phyloP scores from a whole-genome alignment of 1,284 basidiomycete species.

The Naganishia sp. region DNA sequence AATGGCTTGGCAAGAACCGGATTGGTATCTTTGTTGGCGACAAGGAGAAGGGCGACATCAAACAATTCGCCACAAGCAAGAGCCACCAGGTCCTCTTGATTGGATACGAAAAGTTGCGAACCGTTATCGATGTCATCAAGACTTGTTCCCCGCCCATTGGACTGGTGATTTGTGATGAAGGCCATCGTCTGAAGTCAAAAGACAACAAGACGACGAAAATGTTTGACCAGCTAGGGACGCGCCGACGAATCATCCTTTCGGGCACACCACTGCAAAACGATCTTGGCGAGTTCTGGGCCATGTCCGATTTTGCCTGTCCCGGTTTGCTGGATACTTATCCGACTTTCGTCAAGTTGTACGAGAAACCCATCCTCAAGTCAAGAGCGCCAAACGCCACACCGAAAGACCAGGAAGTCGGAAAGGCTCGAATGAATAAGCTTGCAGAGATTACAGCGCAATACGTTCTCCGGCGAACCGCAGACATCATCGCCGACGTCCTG shows the following conservation, averaged over 20 bases:
- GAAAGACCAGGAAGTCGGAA: slow-evolving; percentile 73
- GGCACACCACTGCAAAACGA: slow-evolving; percentile 99
- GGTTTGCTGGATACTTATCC: slow-evolving; percentile 71
- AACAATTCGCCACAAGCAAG: slow-evolving; percentile 67
- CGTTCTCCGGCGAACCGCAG: slow-evolving; percentile 83
- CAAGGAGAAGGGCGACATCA: slow-evolving; percentile 69
- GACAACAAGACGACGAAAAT: slow-evolving; percentile 88
- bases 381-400: slow-evolving; percentile 72
- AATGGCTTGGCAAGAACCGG: slow-evolving; percentile 85
- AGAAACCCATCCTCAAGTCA: slow-evolving; percentile 84
- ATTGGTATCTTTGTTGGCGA: slow-evolving; percentile 78
- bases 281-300: slow-evolving; percentile 90
- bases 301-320: slow-evolving; percentile 95
- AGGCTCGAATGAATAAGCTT: slow-evolving; percentile 72
- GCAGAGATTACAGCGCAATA: slow-evolving; percentile 77
- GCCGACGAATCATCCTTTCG: slow-evolving; percentile 76
- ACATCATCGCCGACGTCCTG: slow-evolving; percentile 76
- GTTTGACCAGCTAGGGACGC: slow-evolving; percentile 77
- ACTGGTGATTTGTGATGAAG: slow-evolving; percentile 94
- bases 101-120: slow-evolving; percentile 75
- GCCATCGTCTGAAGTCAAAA: slow-evolving; percentile 86
- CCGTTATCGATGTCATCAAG: slow-evolving; percentile 50
- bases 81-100: slow-evolving; percentile 83
- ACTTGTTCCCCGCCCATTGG: slow-evolving; percentile 73
- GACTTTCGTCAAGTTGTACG: slow-evolving; percentile 77